Base-by-base conservation (phyloP, 1,284 basidiomycete species). In the Pterulicium gracile region DNA sequence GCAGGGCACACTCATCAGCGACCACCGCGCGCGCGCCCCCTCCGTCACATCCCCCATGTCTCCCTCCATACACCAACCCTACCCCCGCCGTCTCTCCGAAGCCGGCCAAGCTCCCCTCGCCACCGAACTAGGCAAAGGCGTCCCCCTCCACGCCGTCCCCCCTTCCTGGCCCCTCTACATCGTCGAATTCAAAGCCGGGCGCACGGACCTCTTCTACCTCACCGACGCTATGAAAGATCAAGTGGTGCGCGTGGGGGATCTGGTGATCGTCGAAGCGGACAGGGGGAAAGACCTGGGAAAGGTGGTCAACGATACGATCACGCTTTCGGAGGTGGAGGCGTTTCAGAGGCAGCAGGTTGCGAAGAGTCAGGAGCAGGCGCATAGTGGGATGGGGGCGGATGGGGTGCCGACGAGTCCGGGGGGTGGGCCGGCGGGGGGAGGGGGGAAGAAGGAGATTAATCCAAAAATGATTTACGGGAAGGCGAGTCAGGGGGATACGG, bases 391-490 rank as follows among this genome's bases (percentile, higher is more conserved):
- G 34, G 61, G 61, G 19, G 57, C 60, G 44, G 60, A 59, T 35
- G 64, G 66, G 19, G 61, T 70, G 47, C 74, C 79, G n/a, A 73
- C 71, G 52, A 81, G 78, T 55, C 79, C 79, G 20, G 75, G 70
- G 15, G 64, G 55, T 50, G 55, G 39, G 49, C 50, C 55, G 46
- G 48, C 58, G 50, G 56, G 55, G 45, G 53, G 54, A 47, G 40
- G 58, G n/a, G 52, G 62, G 44, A 81, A 84, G 65, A 93, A 92
- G 69, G 90, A 96, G 64, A 89, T 95, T 50, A 91, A 88, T 62
- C 95, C 95, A 4, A 98, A 98, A 76, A 81, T 88, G 73, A 94
- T 98, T 45, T 95, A 93, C 62, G 83, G 81, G n/a, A 94, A 92
- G 65, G 92, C 92, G n/a, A 74, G 75, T 44, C 71, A 73, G 22